Conservation (phyloP, 1,284 basidiomycete species). For the Vanrija sp. region DNA sequence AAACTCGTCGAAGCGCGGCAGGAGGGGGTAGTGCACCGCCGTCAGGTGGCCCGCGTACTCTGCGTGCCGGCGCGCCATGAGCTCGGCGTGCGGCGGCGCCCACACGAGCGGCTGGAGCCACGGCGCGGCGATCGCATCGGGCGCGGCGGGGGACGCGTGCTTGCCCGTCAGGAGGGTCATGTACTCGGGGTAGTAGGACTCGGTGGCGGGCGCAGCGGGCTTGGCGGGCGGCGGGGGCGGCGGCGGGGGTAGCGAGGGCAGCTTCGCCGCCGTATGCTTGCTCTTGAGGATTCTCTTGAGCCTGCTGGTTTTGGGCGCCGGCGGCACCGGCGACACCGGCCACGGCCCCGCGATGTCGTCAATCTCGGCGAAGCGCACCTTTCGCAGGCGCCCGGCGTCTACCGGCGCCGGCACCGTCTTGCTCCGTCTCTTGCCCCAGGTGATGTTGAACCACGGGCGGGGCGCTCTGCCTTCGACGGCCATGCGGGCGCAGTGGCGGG, state of each 20-base stretch:
- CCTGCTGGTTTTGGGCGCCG: too few species aligned
- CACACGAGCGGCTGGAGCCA: slow-evolving; percentile 2
- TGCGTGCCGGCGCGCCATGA: slow-evolving; percentile 18
- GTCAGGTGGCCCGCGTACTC: slow-evolving; percentile 21
- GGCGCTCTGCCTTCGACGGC: too few species aligned
- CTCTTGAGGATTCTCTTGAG: not conserved
- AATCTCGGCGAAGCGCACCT: too few species aligned
- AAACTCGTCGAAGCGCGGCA: slow-evolving; percentile 31
- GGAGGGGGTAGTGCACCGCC: slow-evolving; percentile 30
- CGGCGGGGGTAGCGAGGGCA: not conserved
- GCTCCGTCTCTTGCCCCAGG: too few species aligned
- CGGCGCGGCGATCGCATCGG: not conserved
- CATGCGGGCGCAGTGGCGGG: too few species aligned
- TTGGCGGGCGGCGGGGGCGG: not conserved
- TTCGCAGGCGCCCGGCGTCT: too few species aligned
- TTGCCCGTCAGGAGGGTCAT: slow-evolving; percentile 13
- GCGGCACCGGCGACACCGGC: too few species aligned
- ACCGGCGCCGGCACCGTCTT: too few species aligned
- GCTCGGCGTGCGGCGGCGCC: slow-evolving; percentile 3
- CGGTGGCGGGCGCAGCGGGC: slow-evolving; percentile 29
- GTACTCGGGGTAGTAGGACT: slow-evolving; percentile 36
- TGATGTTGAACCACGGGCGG: too few species aligned
- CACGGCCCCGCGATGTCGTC: too few species aligned
- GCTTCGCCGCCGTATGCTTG: not conserved
- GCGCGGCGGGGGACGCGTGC: not conserved